These are phyloP conservation scores for Cercospora sp. DNA, from an alignment of 2,329 filamentous ascomycete species.

Conservation along the genomic window DNA sequence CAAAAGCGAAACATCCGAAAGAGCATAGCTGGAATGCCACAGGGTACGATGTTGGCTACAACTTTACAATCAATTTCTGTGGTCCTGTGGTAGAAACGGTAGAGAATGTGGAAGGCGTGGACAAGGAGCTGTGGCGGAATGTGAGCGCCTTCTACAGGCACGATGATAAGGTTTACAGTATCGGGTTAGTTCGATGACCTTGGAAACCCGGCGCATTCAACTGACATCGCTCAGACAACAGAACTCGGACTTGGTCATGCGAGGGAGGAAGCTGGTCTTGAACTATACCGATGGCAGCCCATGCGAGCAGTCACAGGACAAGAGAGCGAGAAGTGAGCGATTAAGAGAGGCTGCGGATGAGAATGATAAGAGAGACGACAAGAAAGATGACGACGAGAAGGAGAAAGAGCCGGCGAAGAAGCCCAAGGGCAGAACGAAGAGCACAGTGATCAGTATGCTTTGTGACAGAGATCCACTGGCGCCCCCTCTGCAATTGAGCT, in stretches of 20 bases:
- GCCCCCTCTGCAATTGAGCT: conserved; percentile 70
- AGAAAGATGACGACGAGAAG: conserved; percentile 42
- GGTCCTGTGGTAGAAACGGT: conserved; percentile 66
- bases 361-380: conserved; percentile 33
- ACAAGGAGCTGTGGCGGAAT: conserved; percentile 64
- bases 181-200: conserved; percentile 61
- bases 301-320: conserved; percentile 42
- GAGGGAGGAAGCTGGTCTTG: conserved; percentile 64
- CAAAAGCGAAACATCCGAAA: conserved; percentile 54
- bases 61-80: conserved; percentile 84
- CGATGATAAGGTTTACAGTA: conserved; percentile 67
- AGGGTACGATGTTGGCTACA: conserved; percentile 75
- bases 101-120: conserved; percentile 59
- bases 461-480: conserved; percentile 80
- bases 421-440: conserved; percentile 61
- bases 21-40: conserved; percentile 63
- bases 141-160: conserved; percentile 75
- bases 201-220: background rate
- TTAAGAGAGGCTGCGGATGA: conserved; percentile 44
- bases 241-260: conserved; percentile 54
- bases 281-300: conserved; percentile 55
- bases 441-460: conserved; percentile 85
- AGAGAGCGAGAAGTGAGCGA: conserved; percentile 34
- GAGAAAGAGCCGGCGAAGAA: conserved; percentile 33
- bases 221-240: conserved; percentile 50